Conservation (phyloP, 73 alveolate genomes). For the Tetrahymena malaccensis region DNA sequence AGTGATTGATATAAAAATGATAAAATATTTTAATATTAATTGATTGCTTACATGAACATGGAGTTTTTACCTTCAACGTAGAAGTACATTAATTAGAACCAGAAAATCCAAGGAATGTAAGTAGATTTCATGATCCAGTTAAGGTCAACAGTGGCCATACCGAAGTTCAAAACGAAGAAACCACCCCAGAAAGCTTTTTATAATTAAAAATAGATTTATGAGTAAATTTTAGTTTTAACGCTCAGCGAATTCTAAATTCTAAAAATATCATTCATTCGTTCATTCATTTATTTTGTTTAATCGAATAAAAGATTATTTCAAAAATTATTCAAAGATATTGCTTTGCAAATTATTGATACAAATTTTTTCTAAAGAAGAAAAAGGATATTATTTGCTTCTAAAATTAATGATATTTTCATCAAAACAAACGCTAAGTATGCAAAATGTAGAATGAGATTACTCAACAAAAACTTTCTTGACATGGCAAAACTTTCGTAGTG, state of each 20-base stretch:
- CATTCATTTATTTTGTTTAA: not conserved
- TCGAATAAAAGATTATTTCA: not conserved
- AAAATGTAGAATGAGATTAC: not conserved
- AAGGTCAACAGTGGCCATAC: conserved; percentile 36
- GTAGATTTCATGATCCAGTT: conserved; percentile 42
- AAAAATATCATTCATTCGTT: not conserved
- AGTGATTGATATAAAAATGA: no score
- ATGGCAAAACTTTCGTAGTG: conserved; percentile 35
- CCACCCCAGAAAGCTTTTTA: conserved; percentile 26
- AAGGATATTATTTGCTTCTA: not conserved
- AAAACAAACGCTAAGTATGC: not conserved
- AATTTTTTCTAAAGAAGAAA: not conserved
- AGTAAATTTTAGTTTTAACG: not conserved
- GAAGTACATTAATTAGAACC: conserved; percentile 42
- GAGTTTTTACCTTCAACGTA: conserved; percentile 37
- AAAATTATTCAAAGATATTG: not conserved
- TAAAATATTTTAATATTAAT: not conserved
- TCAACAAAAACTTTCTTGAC: conserved; percentile 25
- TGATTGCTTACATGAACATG: conserved; percentile 3
- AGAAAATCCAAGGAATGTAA: conserved; percentile 28
- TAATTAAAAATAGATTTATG: not conserved
- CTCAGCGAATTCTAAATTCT: not conserved
- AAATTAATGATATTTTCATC: not conserved
- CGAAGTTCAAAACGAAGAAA: conserved; percentile 31
- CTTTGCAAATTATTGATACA: not conserved